Base-by-base conservation (phyloP, 1,139 yeast genomes). In the Wickerhamomyces sp. region DNA sequence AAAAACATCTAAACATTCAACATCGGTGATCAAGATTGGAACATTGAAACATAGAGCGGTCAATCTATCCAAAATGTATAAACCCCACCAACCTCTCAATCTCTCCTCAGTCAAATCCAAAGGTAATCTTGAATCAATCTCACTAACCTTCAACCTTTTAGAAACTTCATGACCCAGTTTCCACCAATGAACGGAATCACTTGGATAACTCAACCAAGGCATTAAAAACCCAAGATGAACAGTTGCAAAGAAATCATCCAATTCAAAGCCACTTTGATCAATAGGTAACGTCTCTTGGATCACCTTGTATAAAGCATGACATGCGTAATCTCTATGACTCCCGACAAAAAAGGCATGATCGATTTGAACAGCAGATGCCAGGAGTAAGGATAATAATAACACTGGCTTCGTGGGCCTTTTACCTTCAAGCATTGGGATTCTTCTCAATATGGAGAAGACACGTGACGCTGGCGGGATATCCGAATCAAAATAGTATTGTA, bases 61-160 rank as follows among this genome's bases (percentile, higher is more conserved):
- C 40, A 65, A 60, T n/a, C 68, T 52, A 42, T 66, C 71, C 17
- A 66, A 49, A 36, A 61, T 51, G 40, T 59, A 66, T 19, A 66
- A 42, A 6, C 62, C 52, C 69, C 70, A 65, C 70, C 69, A 66
- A 0, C 61, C 52, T 18, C 71, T 52, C n/a, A 68, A 50, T 35
- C 59, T 52, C 36, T 65, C 71, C 36, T 66, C 71, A 18, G 59
- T 51, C 2, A 48, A 35, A 30, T 62, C 68, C 15, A 59, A 61
- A 19, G 22, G 33, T 42, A 36, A 35, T 9, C 24, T 24, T 9
- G 50, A 44, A 15, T 51, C 37, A 13, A 45, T 38, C 10, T 31
- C 23, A 35, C 34, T 24, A 9, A 62, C 41, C 24, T 51, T 54
- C 28, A 63, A 44, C 17, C 49, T 52, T 21, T 52, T 45, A 2